Evolutionary conservation across 305 asterid species (phyloP), one percentile per base, ranked within the genome.

Genomic region (Fraxinus xanthoxyloides): DNA sequence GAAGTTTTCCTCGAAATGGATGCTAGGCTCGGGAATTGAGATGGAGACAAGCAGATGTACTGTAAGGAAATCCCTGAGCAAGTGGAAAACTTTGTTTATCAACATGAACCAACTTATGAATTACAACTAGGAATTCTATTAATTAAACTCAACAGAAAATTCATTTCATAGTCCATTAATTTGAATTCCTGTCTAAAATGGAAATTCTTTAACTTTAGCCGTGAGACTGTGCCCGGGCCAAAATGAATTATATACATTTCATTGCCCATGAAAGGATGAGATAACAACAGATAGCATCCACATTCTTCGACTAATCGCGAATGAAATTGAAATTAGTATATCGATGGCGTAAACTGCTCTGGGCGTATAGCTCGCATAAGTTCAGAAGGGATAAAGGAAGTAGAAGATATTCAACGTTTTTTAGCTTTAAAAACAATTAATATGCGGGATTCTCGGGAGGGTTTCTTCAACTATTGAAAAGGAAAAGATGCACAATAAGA

Each of bases 11-110:
- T 87, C 9, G 85, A 82, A 82, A 88, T 77, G 56, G 85, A 88
- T 48, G 87, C 87, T 79, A 87, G 82, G 74, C 70, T 84, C 74
- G 94, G 93, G 78, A 83, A 81, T 63, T 87, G 88, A 73, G 93
- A 85, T 61, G 94, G 92, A 81, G 94, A 90, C 84, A 93, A 80
- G 88, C 83, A 86, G 79, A 90, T 88, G 75, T 85, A 88, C 28
- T 83, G 88, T 32, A 88, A 86, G 40, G 88, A 81, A 86, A 87
- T 76, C 82, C 97, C 95, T 94, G 90, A 34, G 82, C 40, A 84
- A 74, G 3, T 36, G 17, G 82, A 83, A 77, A 36, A 3, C 6
- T 72, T 40, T 21, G 76, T 59, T 26, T 12, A 30, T 69, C 40
- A 28, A 69, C 21, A 30, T 2, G 72, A 77, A 8, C 54, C 8